phyloP scores from a whole-genome alignment of 1,284 basidiomycete species.

The Agroathelia rolfsii region DNA sequence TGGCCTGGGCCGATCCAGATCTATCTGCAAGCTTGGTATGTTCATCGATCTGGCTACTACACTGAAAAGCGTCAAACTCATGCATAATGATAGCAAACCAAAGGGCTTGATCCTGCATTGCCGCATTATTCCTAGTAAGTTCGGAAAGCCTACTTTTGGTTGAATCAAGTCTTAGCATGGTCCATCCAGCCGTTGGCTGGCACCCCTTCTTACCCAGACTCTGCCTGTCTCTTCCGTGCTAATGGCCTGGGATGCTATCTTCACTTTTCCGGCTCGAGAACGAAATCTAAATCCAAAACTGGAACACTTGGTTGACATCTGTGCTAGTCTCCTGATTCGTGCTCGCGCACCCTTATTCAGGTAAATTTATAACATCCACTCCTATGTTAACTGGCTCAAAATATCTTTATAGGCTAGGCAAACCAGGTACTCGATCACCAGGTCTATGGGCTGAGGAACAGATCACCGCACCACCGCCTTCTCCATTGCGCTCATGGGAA shows the following conservation, averaged over 20 bases:
- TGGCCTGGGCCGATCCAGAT: conserved; percentile 59
- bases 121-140: conserved; percentile 77
- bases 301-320: conserved; percentile 57
- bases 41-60: conserved; percentile 5
- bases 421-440: conserved; percentile 29
- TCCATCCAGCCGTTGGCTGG: conserved; percentile 56
- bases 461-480: conserved; percentile 26
- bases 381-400: conserved; percentile 1
- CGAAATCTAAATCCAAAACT: conserved; percentile 50
- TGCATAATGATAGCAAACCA: conserved; percentile 31
- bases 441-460: conserved; percentile 49
- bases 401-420: conserved; percentile 37
- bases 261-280: conserved; percentile 46
- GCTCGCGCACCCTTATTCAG: conserved; percentile 42
- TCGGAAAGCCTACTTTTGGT: background rate
- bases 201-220: conserved; percentile 63
- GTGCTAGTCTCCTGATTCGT: conserved; percentile 55
- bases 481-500: conserved; percentile 42
- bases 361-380: conserved; percentile 26
- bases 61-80: conserved; percentile 5
- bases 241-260: conserved; percentile 61
- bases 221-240: conserved; percentile 51
- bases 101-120: conserved; percentile 58
- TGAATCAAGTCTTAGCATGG: conserved; percentile 5
- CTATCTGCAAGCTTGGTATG: conserved; percentile 53